Percentiles rank a stretch among this genome's conserved stretches.
phyloP scores from a whole-genome alignment of 768 basidiomycete species.

The Tulasnella sp. region DNA sequence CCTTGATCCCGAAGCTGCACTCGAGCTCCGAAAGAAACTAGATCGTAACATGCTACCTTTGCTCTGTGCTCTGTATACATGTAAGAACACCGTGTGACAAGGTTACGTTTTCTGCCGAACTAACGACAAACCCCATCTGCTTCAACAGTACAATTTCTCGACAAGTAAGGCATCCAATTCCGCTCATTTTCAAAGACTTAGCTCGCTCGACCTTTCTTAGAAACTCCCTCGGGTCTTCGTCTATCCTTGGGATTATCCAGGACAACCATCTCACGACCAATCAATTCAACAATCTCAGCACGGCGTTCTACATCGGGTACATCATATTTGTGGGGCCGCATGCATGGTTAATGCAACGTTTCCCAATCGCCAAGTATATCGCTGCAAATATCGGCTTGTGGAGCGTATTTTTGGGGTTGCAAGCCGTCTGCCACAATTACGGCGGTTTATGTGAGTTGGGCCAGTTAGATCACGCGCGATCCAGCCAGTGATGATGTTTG shows the following conservation, averaged over 20 bases:
- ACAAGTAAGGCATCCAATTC: no score
- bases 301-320: conserved; percentile 12
- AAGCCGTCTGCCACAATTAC: conserved; percentile 18
- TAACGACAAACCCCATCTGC: no score
- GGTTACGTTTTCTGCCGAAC: no score
- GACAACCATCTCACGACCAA: conserved; percentile 17
- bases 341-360: conserved; percentile 16
- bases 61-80: no score
- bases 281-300: conserved; percentile 15
- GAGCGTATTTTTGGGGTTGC: conserved; percentile 18
- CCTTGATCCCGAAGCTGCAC: no score
- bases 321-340: conserved; percentile 18
- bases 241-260: conserved; percentile 17
- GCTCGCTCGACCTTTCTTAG: conserved; percentile 2
- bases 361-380: conserved; percentile 19
- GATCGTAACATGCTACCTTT: no score
- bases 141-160: no score
- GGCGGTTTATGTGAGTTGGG: conserved; percentile 18
- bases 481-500: not conserved
- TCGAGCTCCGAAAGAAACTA: no score
- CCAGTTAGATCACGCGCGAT: no score
- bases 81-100: no score
- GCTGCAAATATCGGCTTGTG: conserved; percentile 16
- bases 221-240: conserved; percentile 15
- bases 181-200: no score